Base-by-base conservation (phyloP, 2,329 filamentous ascomycete species). In the Sporothrix sp. region DNA sequence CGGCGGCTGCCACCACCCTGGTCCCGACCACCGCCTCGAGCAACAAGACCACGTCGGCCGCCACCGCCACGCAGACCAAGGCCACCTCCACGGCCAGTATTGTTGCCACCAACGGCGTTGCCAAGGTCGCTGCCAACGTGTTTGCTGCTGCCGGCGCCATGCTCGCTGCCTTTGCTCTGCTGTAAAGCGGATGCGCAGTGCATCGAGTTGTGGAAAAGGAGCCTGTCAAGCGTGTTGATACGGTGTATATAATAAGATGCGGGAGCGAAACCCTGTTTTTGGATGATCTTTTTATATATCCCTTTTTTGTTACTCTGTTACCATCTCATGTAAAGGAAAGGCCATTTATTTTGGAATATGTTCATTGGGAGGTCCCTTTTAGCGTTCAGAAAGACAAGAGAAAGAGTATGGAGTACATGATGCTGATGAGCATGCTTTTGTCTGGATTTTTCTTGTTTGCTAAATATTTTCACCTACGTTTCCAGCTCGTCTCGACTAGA, bases 91-190 rank as follows among this genome's bases (percentile, higher is more conserved):
- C 55, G 46, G 59, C 40, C 48, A 60, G 43, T 36, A 63, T 63
- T 8, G 63, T 63, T 33, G 63, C 62, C 56, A 50, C 61, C 61
- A 61, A 53, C 57, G 59, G 55, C 47, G 48, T 57, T 14, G 57
- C 46, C 50, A 52, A 58, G 44, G 55, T 56, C 39, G 35, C 55
- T 4, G 53, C 52, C 53, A 55, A 39, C 57, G 18, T 61, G 33
- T 54, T 53, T 8, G 60, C 56, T 18, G 40, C 56, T n/a, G 60
- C 53, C 10, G 59, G 50, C 14, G 62, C 60, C 39, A 50, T 58
- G 18, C 50, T 63, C 46, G 49, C 61, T 18, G 60, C 54, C 48
- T 57, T 53, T 45, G 54, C 60, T 43, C 53, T 58, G 38, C 56
- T 63, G 54, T 62, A 61, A 62, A n/a, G 40, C 23, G 42, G 18